phyloP scores from a whole-genome alignment of 108 stramenopile genomes.

The Skeletonema tropicum region DNA sequence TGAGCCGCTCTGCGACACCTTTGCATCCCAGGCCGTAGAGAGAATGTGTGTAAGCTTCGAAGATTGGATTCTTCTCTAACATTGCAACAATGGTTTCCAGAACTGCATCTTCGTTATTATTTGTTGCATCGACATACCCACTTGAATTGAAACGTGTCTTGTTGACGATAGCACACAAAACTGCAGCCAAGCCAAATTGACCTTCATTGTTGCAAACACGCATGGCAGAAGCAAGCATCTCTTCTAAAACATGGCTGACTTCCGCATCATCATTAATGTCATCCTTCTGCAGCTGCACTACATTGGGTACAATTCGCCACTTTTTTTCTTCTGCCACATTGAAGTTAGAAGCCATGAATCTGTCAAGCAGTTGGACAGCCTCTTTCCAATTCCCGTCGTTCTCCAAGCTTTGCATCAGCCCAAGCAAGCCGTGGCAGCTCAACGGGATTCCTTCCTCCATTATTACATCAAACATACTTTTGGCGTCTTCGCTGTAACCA shows the following conservation, averaged over 20 bases:
- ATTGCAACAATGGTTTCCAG: conserved; percentile 14
- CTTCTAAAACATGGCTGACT: conserved; percentile 9
- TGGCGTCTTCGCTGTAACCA: conserved; percentile 39
- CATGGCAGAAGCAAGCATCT: conserved; percentile 46
- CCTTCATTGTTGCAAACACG: conserved; percentile 64
- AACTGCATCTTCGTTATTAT: not conserved
- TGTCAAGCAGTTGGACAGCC: conserved; percentile 49
- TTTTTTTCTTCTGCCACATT: conserved; percentile 1
- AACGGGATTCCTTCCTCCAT: conserved; percentile 57
- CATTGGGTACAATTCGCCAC: conserved; percentile 35
- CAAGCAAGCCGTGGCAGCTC: conserved; percentile 60
- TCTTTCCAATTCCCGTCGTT: conserved; percentile 64
- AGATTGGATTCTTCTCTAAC: conserved; percentile 11
- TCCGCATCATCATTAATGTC: conserved; percentile 17
- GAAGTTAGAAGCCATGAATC: conserved; percentile 29
- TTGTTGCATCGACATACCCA: conserved; percentile 7
- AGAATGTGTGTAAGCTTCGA: conserved; percentile 50
- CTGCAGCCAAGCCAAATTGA: conserved; percentile 61
- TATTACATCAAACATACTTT: conserved; percentile 53
- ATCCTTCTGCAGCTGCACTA: conserved; percentile 4
- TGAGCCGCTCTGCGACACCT: conserved; percentile 9
- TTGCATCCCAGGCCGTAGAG: conserved; percentile 56
- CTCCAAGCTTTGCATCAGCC: conserved; percentile 65
- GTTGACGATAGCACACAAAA: conserved; percentile 43
- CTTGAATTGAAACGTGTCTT: not conserved